Conservation (phyloP, 352 stramenopile species). For the Phytophthora quininea region DNA sequence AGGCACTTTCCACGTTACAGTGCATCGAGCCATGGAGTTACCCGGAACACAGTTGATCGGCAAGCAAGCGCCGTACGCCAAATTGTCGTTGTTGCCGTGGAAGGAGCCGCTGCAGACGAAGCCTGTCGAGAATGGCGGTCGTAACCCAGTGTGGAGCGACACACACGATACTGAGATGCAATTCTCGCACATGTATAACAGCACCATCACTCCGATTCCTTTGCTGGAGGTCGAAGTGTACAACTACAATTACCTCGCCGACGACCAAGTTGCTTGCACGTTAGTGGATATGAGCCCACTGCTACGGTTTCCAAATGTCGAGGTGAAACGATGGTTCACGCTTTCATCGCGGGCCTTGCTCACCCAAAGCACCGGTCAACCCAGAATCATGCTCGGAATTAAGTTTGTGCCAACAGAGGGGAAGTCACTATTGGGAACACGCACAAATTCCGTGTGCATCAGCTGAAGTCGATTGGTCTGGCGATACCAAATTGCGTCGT, state of each 20-base stretch:
- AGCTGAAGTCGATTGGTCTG: slow-evolving; percentile 85
- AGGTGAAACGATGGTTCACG: slow-evolving; percentile 83
- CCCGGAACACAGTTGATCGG: slow-evolving; percentile 69
- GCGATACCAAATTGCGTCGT: slow-evolving; percentile 79
- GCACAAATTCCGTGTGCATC: slow-evolving; percentile 88
- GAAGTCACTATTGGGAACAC: slow-evolving; percentile 65
- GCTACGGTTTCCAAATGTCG: slow-evolving; percentile 72
- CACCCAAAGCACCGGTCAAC: slow-evolving; percentile 51
- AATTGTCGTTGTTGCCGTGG: slow-evolving; percentile 80
- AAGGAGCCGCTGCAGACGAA: slow-evolving; percentile 88
- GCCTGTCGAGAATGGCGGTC: slow-evolving; percentile 70
- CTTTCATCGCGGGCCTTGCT: slow-evolving; percentile 68
- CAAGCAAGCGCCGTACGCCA: slow-evolving; percentile 73
- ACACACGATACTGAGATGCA: slow-evolving; percentile 83
- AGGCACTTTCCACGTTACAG: slow-evolving; percentile 77
- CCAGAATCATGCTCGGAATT: slow-evolving; percentile 75
- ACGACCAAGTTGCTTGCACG: slow-evolving; percentile 81
- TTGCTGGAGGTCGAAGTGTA: slow-evolving; percentile 87
- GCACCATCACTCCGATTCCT: slow-evolving; percentile 84
- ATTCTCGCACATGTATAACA: slow-evolving; percentile 91
- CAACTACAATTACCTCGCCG: slow-evolving; percentile 83
- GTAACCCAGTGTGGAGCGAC: slow-evolving; percentile 74
- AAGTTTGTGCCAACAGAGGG: slow-evolving; percentile 73
- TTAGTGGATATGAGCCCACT: slow-evolving; percentile 86
- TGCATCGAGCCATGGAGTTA: slow-evolving; percentile 76